phyloP scores from a whole-genome alignment of 208 protist genomes.

The Vickermania ingenoplastis region DNA sequence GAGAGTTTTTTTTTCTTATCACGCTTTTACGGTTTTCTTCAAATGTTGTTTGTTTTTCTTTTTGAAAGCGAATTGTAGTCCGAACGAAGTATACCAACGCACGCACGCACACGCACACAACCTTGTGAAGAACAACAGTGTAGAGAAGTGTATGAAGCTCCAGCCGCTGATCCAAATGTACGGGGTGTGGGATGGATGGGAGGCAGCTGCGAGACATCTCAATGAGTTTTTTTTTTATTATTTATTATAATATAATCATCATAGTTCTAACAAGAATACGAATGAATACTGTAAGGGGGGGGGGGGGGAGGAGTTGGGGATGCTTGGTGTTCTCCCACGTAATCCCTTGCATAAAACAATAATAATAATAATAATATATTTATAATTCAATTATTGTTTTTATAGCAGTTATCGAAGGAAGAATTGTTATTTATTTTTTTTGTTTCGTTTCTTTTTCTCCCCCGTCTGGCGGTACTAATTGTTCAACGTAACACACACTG shows the following conservation, averaged over 20 bases:
- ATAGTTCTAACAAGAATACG: neutral
- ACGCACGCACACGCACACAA: too few relatives aligned
- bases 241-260: neutral
- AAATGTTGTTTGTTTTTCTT: neutral
- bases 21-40: neutral
- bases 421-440: neutral
- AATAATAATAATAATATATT: neutral
- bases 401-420: too few relatives aligned
- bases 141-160: too few relatives aligned
- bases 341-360: neutral
- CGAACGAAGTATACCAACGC: too few relatives aligned
- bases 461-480: constrained; percentile 2
- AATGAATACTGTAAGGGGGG: neutral
- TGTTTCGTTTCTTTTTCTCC: neutral
- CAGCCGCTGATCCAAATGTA: too few relatives aligned
- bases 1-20: too few relatives aligned
- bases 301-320: neutral
- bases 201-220: too few relatives aligned
- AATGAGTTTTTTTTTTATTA: too few relatives aligned
- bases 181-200: too few relatives aligned
- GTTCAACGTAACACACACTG: neutral
- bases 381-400: too few relatives aligned
- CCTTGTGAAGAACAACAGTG: too few relatives aligned
- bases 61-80: neutral
- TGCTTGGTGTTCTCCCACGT: neutral